These are phyloP conservation scores for Penicillium daleae DNA, from an alignment of 495 filamentous ascomycete species.

Conservation along the genomic window DNA sequence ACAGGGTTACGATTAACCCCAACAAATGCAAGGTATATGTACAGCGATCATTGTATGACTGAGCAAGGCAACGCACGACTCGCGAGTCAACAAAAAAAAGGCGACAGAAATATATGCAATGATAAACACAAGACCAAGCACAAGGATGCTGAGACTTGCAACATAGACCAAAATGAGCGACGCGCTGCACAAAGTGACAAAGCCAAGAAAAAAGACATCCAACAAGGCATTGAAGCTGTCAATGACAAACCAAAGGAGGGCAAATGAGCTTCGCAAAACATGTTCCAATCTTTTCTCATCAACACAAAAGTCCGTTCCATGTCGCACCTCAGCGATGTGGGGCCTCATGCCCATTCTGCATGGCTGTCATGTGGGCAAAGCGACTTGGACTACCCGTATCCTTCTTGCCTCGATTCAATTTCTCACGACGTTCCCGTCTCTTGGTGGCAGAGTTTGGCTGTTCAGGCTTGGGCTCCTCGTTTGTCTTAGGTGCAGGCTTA, in stretches of 20 bases:
- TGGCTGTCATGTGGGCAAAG: slow-evolving; percentile 28
- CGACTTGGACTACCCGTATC: slow-evolving; percentile 16
- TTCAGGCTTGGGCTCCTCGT: slow-evolving; percentile 9
- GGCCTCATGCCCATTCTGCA: slow-evolving; percentile 18
- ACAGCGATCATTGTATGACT: not conserved
- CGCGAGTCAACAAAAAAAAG: not conserved
- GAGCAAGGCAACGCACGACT: not conserved
- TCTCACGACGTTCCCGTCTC: slow-evolving; percentile 32
- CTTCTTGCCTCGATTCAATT: slow-evolving; percentile 14
- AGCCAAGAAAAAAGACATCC: not conserved
- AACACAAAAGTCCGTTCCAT: not conserved
- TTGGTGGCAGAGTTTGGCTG: slow-evolving; percentile 34
- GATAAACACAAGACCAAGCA: not conserved
- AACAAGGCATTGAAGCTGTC: not conserved
- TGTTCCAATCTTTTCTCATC: not conserved
- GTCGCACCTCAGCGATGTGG: slow-evolving; percentile 3
- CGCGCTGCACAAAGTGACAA: not conserved
- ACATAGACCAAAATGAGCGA: not conserved
- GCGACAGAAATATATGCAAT: not conserved
- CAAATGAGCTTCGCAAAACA: not conserved
- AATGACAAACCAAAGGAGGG: not conserved
- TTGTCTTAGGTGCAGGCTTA: not conserved
- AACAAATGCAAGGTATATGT: not conserved
- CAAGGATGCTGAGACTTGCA: not conserved
- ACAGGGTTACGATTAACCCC: not conserved